phyloP scores from a whole-genome alignment of 352 stramenopile species.

The Halophytophthora polymorphica region DNA sequence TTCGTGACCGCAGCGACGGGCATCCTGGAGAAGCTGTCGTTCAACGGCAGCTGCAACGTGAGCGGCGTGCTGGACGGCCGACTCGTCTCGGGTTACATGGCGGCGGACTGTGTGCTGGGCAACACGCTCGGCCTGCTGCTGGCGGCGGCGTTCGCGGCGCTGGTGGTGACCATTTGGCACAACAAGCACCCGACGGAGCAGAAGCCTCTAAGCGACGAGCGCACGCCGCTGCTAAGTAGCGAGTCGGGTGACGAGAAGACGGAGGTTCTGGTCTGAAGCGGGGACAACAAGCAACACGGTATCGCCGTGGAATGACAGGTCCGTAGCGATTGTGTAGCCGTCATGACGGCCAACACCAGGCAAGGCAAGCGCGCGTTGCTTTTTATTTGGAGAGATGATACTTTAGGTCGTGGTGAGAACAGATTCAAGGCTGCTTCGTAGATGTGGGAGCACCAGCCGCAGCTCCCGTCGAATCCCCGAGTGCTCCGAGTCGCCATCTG shows the following conservation, averaged over 20 bases:
- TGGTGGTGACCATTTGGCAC: conserved; percentile 54
- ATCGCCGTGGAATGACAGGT: too few species aligned
- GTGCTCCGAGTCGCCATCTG: conserved; percentile 7
- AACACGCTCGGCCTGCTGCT: conserved; percentile 73
- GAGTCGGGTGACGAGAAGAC: conserved; percentile 29
- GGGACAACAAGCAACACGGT: neutral
- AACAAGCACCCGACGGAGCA: conserved; percentile 33
- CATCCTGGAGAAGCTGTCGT: conserved; percentile 81
- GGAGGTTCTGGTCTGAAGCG: conserved; percentile 14
- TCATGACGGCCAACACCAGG: too few species aligned
- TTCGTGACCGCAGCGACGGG: conserved; percentile 63
- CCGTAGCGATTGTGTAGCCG: too few species aligned
- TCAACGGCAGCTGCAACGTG: conserved; percentile 85
- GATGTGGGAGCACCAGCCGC: conserved; percentile 37
- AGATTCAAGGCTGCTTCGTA: conserved; percentile 30
- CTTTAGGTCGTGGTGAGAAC: conserved; percentile 15
- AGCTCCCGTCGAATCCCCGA: conserved; percentile 29
- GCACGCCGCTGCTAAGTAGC: conserved; percentile 36
- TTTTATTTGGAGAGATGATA: too few species aligned
- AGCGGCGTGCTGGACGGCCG: conserved; percentile 56
- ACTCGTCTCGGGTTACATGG: conserved; percentile 70
- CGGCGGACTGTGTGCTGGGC: conserved; percentile 65
- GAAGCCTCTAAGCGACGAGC: conserved; percentile 30
- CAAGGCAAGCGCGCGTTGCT: too few species aligned
- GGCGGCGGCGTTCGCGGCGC: conserved; percentile 32